Percentiles rank a stretch among this genome's conserved stretches.
These are phyloP conservation scores for Endogone sp. DNA, from an alignment of 192 early-diverging fungal genomes.

Conservation along the genomic window DNA sequence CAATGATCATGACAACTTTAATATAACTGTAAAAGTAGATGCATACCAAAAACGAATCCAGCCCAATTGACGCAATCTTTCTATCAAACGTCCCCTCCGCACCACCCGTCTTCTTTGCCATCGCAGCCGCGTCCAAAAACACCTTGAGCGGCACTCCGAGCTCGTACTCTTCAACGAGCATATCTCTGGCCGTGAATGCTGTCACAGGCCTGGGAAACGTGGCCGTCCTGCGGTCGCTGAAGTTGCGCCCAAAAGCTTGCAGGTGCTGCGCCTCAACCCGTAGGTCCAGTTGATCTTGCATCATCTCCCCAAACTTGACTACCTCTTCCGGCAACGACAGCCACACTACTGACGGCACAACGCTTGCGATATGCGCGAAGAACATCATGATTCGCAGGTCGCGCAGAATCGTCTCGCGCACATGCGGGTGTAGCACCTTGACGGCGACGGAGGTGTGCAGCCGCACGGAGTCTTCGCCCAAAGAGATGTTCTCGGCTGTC, in stretches of 20 bases:
- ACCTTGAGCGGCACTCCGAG: constrained; percentile 72
- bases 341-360: constrained; percentile 81
- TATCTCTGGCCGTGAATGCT: constrained; percentile 46
- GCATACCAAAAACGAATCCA: constrained; percentile 70
- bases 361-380: constrained; percentile 59
- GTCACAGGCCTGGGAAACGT: constrained; percentile 68
- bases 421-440: constrained; percentile 90
- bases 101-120: constrained; percentile 1
- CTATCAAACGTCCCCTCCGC: constrained; percentile 63
- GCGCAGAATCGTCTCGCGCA: constrained; percentile 55
- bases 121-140: constrained; percentile 57
- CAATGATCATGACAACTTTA: no score
- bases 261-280: constrained; percentile 75
- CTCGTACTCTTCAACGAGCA: constrained; percentile 84
- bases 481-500: constrained; percentile 12
- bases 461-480: constrained; percentile 13
- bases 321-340: constrained; percentile 90
- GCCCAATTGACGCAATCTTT: constrained; percentile 64
- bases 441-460: constrained; percentile 64
- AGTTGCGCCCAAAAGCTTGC: constrained; percentile 53
- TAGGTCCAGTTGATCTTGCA: constrained; percentile 87
- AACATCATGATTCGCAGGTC: constrained; percentile 82
- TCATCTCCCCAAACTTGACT: constrained; percentile 84
- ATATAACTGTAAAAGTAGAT: no score
- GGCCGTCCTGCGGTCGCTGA: constrained; percentile 44